Evolutionary conservation across 2,329 filamentous ascomycete genomes (phyloP).

Genomic region (Didymella segeticola): DNA sequence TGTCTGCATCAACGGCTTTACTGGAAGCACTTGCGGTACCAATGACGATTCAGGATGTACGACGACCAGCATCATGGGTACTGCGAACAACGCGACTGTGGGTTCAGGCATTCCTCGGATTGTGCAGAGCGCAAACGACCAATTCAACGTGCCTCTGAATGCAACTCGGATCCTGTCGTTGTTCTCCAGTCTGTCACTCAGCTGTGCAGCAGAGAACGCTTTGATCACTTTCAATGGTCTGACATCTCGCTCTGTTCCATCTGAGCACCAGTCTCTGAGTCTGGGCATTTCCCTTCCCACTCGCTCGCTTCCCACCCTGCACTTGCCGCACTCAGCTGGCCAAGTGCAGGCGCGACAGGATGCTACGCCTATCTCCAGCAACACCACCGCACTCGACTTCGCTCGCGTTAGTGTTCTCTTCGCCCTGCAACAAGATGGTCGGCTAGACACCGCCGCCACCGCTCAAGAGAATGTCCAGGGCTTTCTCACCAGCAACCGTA

Average conservation of each 20-base stretch:
- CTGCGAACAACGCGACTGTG: conserved; percentile 69
- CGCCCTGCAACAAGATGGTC: conserved; percentile 51
- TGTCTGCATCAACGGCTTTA: conserved; percentile 88
- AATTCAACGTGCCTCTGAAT: conserved; percentile 80
- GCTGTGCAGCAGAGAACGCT: conserved; percentile 84
- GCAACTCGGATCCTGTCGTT: conserved; percentile 73
- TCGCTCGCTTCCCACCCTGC: conserved; percentile 32
- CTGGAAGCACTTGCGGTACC: conserved; percentile 64
- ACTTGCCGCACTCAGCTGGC: conserved; percentile 30
- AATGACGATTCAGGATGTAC: conserved; percentile 62
- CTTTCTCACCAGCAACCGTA: conserved; percentile 42
- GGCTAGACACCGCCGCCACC: conserved; percentile 49
- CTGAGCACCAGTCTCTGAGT: conserved; percentile 27
- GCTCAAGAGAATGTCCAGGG: conserved; percentile 54
- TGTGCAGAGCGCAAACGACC: conserved; percentile 66
- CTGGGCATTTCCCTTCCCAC: conserved; percentile 28
- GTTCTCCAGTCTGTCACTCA: conserved; percentile 77
- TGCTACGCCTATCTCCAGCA: conserved; percentile 43
- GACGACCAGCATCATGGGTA: conserved; percentile 54
- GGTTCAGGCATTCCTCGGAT: conserved; percentile 80
- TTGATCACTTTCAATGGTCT: conserved; percentile 79
- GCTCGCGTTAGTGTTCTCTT: conserved; percentile 55
- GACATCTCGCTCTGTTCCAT: conserved; percentile 36
- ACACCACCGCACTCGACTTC: conserved; percentile 52
- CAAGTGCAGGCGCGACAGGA: conserved; percentile 24